Percentiles rank a stretch among this genome's conserved stretches.
These are phyloP conservation scores for Peziza echinospora DNA, from an alignment of 495 filamentous ascomycete genomes.

Conservation along the genomic window DNA sequence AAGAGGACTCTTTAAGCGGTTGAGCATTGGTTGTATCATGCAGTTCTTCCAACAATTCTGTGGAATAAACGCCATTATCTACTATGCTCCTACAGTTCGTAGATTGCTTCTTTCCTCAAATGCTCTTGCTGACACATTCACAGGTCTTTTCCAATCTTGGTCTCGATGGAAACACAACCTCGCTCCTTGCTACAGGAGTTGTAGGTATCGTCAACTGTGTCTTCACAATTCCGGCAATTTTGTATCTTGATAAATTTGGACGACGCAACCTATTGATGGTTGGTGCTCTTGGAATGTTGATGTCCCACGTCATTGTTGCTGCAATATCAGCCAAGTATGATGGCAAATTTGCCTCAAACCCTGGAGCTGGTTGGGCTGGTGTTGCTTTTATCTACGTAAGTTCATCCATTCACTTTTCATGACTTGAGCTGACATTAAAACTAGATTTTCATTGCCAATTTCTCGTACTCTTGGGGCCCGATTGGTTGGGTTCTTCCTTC, in stretches of 20 bases:
- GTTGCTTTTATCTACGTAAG: conserved; percentile 50
- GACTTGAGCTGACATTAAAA: conserved; percentile 61
- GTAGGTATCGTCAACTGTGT: conserved; percentile 40
- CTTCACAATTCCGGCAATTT: conserved; percentile 49
- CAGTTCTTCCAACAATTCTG: conserved; percentile 58
- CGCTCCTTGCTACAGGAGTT: conserved; percentile 26
- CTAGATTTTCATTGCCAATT: conserved; percentile 45
- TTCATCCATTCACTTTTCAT: conserved; percentile 30
- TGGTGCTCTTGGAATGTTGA: conserved; percentile 48
- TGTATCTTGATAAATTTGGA: conserved; percentile 40
- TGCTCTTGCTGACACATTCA: conserved; percentile 43
- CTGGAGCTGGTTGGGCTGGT: conserved; percentile 26
- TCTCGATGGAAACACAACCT: conserved; percentile 50
- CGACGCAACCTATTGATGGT: conserved; percentile 45
- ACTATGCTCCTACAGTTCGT: conserved; percentile 1
- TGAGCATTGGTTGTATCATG: conserved; percentile 48
- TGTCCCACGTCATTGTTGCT: conserved; percentile 44
- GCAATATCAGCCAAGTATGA: conserved; percentile 35
- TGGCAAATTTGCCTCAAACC: conserved; percentile 16
- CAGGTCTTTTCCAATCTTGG: conserved; percentile 39
- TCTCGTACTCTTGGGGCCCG: conserved; percentile 54
- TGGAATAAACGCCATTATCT: conserved; percentile 23
- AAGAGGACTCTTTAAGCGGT: conserved; percentile 44
- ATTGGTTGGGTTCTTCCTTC: conserved; percentile 57
- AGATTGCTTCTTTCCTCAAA: conserved; percentile 12